Percentiles rank a stretch among this genome's conserved stretches.
These are phyloP conservation scores for Arthrobotrys musiformis DNA, from an alignment of 2,329 filamentous ascomycete species.

Conservation along the genomic window DNA sequence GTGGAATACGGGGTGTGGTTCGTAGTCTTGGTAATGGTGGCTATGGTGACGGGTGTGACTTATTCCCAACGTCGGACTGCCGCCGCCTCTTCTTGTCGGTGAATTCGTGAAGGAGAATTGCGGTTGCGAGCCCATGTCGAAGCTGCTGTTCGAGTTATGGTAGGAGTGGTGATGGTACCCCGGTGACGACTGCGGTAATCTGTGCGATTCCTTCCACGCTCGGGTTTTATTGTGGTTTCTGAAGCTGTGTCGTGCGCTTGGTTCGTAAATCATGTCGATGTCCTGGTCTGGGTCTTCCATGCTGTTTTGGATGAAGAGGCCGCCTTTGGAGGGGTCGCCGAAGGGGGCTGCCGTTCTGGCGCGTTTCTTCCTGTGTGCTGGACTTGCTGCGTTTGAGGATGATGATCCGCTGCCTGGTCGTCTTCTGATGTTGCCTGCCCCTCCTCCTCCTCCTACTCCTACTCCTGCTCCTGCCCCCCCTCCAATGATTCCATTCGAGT, in stretches of 20 bases:
- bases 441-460: constrained; percentile 49
- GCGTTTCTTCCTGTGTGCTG: constrained; percentile 57
- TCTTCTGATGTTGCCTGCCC: constrained; percentile 45
- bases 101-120: constrained; percentile 67
- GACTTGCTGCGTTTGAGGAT: constrained; percentile 29
- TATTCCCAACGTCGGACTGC: constrained; percentile 64
- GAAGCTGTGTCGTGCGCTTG: constrained; percentile 38
- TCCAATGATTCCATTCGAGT: constrained; percentile 32
- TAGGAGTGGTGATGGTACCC: constrained; percentile 55
- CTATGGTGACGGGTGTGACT: constrained; percentile 1
- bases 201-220: constrained; percentile 57
- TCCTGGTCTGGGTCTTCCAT: constrained; percentile 53
- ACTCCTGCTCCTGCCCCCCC: constrained; percentile 43
- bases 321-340: constrained; percentile 9
- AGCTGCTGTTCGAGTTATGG: constrained; percentile 60
- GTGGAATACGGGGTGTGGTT: constrained; percentile 65
- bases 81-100: constrained; percentile 63
- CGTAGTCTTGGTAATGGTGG: constrained; percentile 65
- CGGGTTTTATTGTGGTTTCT: constrained; percentile 39
- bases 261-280: constrained; percentile 46
- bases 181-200: constrained; percentile 58
- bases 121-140: constrained; percentile 41
- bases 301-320: not conserved
- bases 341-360: constrained; percentile 54
- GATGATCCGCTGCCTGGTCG: constrained; percentile 54